Evolutionary conservation across 225 moss, liverwort and hornwort species (phyloP), one percentile per base, ranked within the genome.

Genomic region (Bryoerythrophyllum caledonicum): DNA sequence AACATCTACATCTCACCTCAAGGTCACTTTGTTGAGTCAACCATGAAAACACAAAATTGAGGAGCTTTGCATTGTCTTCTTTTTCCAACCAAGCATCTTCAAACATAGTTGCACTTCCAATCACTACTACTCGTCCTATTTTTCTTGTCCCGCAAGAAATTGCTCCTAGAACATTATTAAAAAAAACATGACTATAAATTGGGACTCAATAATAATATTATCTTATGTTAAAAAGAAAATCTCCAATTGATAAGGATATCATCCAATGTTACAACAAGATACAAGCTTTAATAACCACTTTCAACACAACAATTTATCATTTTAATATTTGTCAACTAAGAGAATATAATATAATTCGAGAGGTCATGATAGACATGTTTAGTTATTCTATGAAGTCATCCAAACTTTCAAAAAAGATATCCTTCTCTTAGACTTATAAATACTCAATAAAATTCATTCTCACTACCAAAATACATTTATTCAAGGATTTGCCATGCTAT

Each of bases 81-180:
- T 95, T 99, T 24, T 92, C 89, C 54, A 99, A 84, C 99, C 99
- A 99, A 57, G 70, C 68, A 87, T 99, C 99, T 68, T 95, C 95
- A 82, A 93, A 99, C 72, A 93, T 82, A 0, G 76, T 68, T 51
- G 88, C 87, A 62, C 99, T 99, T 52, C 99, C 99, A 61, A 99
- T 38, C 7, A 99, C 92, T 44, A 72, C 82, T 10, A 99, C 75
- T 74, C 86, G 91, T 34, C 99, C 99, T 23, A 70, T 32, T 35
- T 88, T 90, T 4, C 43, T 73, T n/a, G 76, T 21, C 59, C 84
- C 84, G 7, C 77, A 63, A 11, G 86, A 95, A 23, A 99, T 65
- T 10, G 95, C 95, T 62, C 97, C 97, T 96, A 3, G 48, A 15
- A 23, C 23, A 55, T 55, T 53, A 65, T 15, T n/a, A n/a, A n/a